Evolutionary conservation across 768 basidiomycete genomes (phyloP).

Genomic region (Boletus subparvulus): DNA sequence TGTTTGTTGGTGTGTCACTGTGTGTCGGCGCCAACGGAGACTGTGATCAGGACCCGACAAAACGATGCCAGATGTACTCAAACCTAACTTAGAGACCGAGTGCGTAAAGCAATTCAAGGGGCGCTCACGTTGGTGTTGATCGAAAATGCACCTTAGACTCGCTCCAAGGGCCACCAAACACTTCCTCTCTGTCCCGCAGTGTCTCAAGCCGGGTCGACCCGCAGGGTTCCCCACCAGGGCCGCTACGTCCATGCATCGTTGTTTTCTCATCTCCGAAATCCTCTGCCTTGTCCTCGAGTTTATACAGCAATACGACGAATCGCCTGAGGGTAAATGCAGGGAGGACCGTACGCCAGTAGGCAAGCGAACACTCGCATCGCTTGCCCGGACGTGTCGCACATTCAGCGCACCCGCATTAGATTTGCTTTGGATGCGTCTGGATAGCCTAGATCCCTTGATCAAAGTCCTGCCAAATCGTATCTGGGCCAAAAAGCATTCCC

Average conservation of each 20-base stretch:
- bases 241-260: constrained; percentile 4
- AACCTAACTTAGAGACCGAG: background rate
- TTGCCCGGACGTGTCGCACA: constrained; percentile 19
- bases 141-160: background rate
- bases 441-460: constrained; percentile 16
- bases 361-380: constrained; percentile 15
- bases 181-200: background rate
- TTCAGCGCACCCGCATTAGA: constrained; percentile 22
- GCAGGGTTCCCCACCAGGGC: background rate
- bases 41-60: background rate
- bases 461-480: constrained; percentile 11
- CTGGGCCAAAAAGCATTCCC: constrained; percentile 6
- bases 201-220: background rate
- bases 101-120: background rate
- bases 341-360: background rate
- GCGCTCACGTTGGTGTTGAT: background rate
- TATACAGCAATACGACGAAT: background rate
- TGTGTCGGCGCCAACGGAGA: too few species aligned
- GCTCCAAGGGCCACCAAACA: background rate
- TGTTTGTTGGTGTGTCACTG: too few species aligned
- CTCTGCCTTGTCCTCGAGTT: constrained; percentile 11
- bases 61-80: background rate
- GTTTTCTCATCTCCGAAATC: constrained; percentile 13
- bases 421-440: constrained; percentile 20
- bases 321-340: background rate